A percentile compares a stretch with the other conserved stretches of the same genome.
phyloP scores from a whole-genome alignment of 805 yeast genomes.

The Saturnispora quitensis region DNA sequence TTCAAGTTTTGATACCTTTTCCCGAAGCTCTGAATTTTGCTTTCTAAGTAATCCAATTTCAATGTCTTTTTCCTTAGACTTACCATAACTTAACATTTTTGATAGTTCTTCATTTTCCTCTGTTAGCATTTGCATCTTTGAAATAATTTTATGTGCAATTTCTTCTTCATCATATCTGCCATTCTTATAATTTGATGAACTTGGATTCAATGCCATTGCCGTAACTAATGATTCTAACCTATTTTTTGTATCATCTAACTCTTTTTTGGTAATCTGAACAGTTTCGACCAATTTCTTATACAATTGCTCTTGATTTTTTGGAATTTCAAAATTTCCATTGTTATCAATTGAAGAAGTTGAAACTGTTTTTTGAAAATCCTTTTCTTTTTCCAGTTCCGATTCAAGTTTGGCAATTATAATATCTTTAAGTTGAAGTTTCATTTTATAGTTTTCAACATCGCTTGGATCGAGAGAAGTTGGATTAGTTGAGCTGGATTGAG shows the following conservation, averaged over 20 bases:
- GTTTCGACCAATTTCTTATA: conserved; percentile 24
- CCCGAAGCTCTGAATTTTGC: conserved; percentile 40
- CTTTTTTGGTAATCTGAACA: conserved; percentile 28
- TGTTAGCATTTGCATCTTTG: conserved; percentile 49
- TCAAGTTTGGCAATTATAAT: conserved; percentile 39
- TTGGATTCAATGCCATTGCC: conserved; percentile 44
- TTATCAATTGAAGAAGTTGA: conserved; percentile 10
- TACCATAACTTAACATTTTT: conserved; percentile 67
- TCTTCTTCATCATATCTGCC: conserved; percentile 71
- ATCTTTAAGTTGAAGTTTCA: conserved; percentile 49
- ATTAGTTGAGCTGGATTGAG: conserved; percentile 9
- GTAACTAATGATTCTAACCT: conserved; percentile 56
- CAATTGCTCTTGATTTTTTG: conserved; percentile 27
- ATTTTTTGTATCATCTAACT: conserved; percentile 51
- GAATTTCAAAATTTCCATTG: conserved; percentile 22
- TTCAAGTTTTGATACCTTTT: conserved; percentile 25
- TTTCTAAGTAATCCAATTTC: conserved; percentile 53
- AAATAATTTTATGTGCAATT: conserved; percentile 61
- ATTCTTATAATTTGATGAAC: conserved; percentile 35
- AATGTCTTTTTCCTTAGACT: conserved; percentile 59
- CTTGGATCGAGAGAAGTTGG: conserved; percentile 7
- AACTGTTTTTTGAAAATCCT: conserved; percentile 36
- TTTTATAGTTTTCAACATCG: conserved; percentile 32
- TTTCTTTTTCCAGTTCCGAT: conserved; percentile 33
- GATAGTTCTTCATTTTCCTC: conserved; percentile 64